A percentile compares a stretch with the other conserved stretches of the same genome.
Evolutionary conservation across 208 protist genomes (phyloP).

Genomic region (Willaertia magna): DNA sequence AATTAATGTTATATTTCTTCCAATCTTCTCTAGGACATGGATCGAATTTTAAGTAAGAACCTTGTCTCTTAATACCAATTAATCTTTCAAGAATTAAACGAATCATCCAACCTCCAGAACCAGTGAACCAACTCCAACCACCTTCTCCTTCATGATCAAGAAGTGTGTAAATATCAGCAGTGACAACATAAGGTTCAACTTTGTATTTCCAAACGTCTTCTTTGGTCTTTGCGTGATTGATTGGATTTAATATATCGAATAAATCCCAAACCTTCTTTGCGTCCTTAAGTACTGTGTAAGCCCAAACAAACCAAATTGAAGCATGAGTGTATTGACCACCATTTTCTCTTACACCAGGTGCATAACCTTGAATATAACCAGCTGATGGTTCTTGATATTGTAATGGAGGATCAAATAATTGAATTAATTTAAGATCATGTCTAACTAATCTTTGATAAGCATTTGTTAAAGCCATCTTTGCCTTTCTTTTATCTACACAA

Average conservation of each 20-base stretch:
- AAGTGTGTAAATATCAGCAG: slow-evolving; percentile 13
- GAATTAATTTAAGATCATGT: slow-evolving; percentile 2
- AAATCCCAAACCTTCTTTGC: background rate
- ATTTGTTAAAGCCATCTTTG: background rate
- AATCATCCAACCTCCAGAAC: slow-evolving; percentile 9
- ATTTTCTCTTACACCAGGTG: slow-evolving; percentile 14
- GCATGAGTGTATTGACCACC: slow-evolving; percentile 18
- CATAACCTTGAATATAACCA: slow-evolving; percentile 7
- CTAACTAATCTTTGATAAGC: background rate
- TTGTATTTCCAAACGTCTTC: background rate
- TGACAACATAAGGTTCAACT: slow-evolving; percentile 11
- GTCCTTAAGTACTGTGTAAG: background rate
- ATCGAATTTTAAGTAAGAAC: background rate
- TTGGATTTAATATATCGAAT: slow-evolving; percentile 19
- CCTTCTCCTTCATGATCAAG: slow-evolving; percentile 8
- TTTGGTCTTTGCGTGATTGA: slow-evolving; percentile 3
- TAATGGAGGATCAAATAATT: slow-evolving; percentile 4
- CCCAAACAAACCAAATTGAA: slow-evolving; percentile 13
- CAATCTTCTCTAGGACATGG: slow-evolving; percentile 3
- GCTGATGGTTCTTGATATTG: background rate
- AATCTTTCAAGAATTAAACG: background rate
- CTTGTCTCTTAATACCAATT: background rate
- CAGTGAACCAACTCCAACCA: slow-evolving; percentile 17
- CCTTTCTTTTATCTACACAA: background rate
- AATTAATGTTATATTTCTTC: background rate